These are phyloP conservation scores for Penicillium crystallinum DNA, from an alignment of 495 filamentous ascomycete genomes.

Conservation along the genomic window DNA sequence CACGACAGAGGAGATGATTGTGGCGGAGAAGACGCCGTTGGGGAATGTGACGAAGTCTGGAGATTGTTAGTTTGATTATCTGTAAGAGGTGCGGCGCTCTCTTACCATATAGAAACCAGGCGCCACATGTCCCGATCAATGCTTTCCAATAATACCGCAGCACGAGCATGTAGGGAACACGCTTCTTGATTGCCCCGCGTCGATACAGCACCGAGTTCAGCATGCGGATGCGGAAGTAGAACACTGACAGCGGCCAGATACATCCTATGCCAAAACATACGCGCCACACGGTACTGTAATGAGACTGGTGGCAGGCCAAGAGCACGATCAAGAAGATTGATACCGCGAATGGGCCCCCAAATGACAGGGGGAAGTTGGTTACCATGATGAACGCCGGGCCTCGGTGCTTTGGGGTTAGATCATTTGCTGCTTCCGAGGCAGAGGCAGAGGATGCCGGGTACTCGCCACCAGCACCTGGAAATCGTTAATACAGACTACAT, in stretches of 20 bases:
- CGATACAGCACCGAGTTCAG: slow-evolving; percentile 48
- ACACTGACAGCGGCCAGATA: slow-evolving; percentile 45
- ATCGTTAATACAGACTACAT: background rate
- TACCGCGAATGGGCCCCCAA: slow-evolving; percentile 47
- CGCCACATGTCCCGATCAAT: slow-evolving; percentile 43
- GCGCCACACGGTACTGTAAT: slow-evolving; percentile 47
- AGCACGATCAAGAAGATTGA: slow-evolving; percentile 47
- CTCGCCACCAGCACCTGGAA: slow-evolving; percentile 35
- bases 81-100: background rate
- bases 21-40: slow-evolving; percentile 46
- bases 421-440: slow-evolving; percentile 48
- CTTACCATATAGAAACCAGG: slow-evolving; percentile 50
- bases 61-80: background rate
- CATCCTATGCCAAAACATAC: slow-evolving; percentile 49
- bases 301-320: slow-evolving; percentile 30
- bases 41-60: slow-evolving; percentile 40
- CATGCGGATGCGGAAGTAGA: slow-evolving; percentile 51
- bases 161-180: slow-evolving; percentile 42
- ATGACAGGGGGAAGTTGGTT: slow-evolving; percentile 47
- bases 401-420: slow-evolving; percentile 36
- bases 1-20: slow-evolving; percentile 43
- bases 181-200: slow-evolving; percentile 42
- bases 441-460: slow-evolving; percentile 44
- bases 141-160: slow-evolving; percentile 45
- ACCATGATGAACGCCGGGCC: slow-evolving; percentile 50